phyloP scores from a whole-genome alignment of 495 filamentous ascomycete species.

The Aspergillus incahuasiensis region DNA sequence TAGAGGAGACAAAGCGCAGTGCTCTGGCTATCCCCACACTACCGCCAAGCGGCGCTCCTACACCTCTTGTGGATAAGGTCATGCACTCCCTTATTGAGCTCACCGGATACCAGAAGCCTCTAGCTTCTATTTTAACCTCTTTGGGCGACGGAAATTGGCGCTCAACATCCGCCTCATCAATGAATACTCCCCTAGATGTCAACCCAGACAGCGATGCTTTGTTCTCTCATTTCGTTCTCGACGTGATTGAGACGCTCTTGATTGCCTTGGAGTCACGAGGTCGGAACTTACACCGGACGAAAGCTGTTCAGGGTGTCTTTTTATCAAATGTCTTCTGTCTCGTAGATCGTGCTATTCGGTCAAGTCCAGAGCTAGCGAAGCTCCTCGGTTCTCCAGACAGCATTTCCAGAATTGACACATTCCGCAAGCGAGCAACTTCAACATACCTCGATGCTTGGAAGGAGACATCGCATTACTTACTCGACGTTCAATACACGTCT shows the following conservation, averaged over 20 bases:
- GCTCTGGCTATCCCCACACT: slow-evolving; percentile 58
- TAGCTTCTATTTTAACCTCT: slow-evolving; percentile 85
- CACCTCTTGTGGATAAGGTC: slow-evolving; percentile 74
- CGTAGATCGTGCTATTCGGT: slow-evolving; percentile 78
- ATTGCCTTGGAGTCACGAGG: slow-evolving; percentile 71
- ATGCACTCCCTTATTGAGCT: slow-evolving; percentile 85
- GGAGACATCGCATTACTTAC: slow-evolving; percentile 75
- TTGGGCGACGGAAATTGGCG: slow-evolving; percentile 90
- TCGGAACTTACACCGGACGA: slow-evolving; percentile 68
- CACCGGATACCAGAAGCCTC: slow-evolving; percentile 79
- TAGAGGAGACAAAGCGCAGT: slow-evolving; percentile 79
- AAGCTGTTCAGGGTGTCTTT: slow-evolving; percentile 78
- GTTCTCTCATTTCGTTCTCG: slow-evolving; percentile 79
- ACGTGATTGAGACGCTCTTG: slow-evolving; percentile 80
- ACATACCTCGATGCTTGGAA: slow-evolving; percentile 86
- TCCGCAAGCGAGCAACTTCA: slow-evolving; percentile 78
- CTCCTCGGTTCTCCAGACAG: slow-evolving; percentile 62
- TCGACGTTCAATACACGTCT: slow-evolving; percentile 90
- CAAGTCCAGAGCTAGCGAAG: slow-evolving; percentile 65
- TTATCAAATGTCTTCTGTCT: slow-evolving; percentile 83
- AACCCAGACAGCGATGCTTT: slow-evolving; percentile 85
- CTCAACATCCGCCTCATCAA: slow-evolving; percentile 52
- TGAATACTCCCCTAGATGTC: slow-evolving; percentile 73
- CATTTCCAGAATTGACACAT: slow-evolving; percentile 65
- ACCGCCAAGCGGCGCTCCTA: slow-evolving; percentile 71